Conservation (phyloP, 768 basidiomycete genomes). For the Psilocybe tampanensis region DNA sequence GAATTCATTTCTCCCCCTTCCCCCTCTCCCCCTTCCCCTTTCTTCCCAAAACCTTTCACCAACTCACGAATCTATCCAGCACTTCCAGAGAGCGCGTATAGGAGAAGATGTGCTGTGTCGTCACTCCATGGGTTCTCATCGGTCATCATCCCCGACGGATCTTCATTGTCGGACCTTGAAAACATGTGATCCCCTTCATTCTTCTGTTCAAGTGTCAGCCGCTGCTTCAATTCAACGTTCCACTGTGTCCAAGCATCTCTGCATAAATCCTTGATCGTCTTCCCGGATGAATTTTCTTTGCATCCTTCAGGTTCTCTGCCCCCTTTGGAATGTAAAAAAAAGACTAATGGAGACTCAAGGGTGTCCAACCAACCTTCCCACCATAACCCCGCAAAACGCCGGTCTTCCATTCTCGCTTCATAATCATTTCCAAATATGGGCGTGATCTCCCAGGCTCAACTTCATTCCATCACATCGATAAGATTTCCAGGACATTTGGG, state of each 20-base stretch:
- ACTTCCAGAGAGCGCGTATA: neutral
- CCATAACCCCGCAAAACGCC: constrained; percentile 13
- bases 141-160: neutral
- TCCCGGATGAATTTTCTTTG: neutral
- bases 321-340: neutral
- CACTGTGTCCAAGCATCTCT: neutral
- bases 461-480: constrained; percentile 15
- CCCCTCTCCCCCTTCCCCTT: constrained; percentile 1
- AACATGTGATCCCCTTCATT: constrained; percentile 7
- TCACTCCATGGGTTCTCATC: neutral
- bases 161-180: constrained; percentile 4
- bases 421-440: constrained; percentile 11
- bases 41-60: neutral
- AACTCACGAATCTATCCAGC: neutral
- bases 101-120: too few relatives aligned
- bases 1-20: constrained; percentile 4
- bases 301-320: too few relatives aligned
- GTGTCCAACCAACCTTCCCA: neutral
- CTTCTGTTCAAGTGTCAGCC: neutral
- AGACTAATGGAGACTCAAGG: neutral
- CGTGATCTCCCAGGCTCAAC: constrained; percentile 15
- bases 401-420: constrained; percentile 15
- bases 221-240: neutral
- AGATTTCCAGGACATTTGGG: constrained; percentile 6
- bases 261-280: neutral